Percentiles rank a stretch among this genome's conserved stretches.
phyloP scores from a whole-genome alignment of 2,329 filamentous ascomycete species.

The Claviceps paspali region DNA sequence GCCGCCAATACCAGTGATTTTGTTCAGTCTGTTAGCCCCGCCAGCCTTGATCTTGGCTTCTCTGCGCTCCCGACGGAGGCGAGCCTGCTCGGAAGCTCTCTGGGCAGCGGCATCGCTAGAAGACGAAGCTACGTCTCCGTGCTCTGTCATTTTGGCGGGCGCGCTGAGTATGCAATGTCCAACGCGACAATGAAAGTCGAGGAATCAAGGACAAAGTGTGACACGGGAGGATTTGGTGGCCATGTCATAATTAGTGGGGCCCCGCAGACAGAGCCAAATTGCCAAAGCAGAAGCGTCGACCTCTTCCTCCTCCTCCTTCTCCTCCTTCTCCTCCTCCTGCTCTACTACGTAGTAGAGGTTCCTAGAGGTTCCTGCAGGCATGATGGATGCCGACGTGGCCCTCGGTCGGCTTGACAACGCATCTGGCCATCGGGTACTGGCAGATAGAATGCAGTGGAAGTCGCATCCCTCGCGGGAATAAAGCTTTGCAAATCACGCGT shows the following conservation, averaged over 20 bases:
- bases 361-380: background rate
- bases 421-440: too few relatives aligned
- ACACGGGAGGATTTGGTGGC: too few relatives aligned
- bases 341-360: too few relatives aligned
- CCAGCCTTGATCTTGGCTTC: conserved; percentile 65
- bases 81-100: conserved; percentile 48
- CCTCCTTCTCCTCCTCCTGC: too few relatives aligned
- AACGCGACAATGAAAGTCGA: background rate
- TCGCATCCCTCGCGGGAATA: too few relatives aligned
- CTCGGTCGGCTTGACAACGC: background rate
- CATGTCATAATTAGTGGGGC: too few relatives aligned
- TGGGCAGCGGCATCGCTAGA: conserved; percentile 26
- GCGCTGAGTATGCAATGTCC: too few relatives aligned
- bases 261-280: too few relatives aligned
- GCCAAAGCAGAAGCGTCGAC: too few relatives aligned
- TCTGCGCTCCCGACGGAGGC: conserved; percentile 62
- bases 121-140: conserved; percentile 11
- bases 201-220: background rate
- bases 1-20: conserved; percentile 56
- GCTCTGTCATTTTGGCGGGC: conserved; percentile 23
- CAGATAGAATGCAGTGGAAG: too few relatives aligned
- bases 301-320: too few relatives aligned
- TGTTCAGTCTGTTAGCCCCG: conserved; percentile 54
- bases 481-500: too few relatives aligned
- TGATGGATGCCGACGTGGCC: background rate